Base-by-base conservation (phyloP, 2,329 filamentous ascomycete genomes). In the Neobulgaria alba region DNA sequence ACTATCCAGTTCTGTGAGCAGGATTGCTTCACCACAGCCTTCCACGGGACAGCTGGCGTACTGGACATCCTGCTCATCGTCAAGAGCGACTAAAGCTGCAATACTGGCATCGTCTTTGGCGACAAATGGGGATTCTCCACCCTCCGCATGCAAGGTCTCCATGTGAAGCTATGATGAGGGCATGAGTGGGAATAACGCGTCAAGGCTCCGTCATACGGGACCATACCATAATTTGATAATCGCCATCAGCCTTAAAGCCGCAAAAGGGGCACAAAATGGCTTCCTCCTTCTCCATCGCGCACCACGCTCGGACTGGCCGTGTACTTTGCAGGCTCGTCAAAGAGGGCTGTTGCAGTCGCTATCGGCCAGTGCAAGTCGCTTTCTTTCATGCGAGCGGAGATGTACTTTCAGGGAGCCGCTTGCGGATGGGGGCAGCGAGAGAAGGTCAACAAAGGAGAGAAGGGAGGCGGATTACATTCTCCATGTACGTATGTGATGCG, bases 11-110 rank as follows among this genome's bases (percentile, higher is more conserved):
- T 80, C 73, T 12, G 63, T 57, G 5, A 65, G 52, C 5, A 66
- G 59, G 15, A 81, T 57, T n/a, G 67, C 57, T 56, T 84, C 78
- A 21, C 72, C 73, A 54, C 80, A 85, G 16, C 67, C 71, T 12
- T 73, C 68, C 23, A 69, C 49, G 1, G 73, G 69, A 50, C 77
- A 81, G 31, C 70, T 63, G 16, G 68, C 62, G 52, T 76, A 77
- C 12, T 62, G 43, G 5, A 49, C 47, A 29, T 64, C 59, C 8
- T 61, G 57, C 26, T 57, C 52, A 32, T 50, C 45, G 30, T 50
- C 45, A 10, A 39, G 14, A 7, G 43, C 43, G 14, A 47, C 12
- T 1, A 53, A 20, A 10, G 48, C 51, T 1, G 48, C 46, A 23
- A 54, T 38, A 30, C 49, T 54, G n/a, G 51, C 43, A 42, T 54